These are phyloP conservation scores for Simmondsia chinensis DNA, from an alignment of 148 eudicot genomes.

Conservation along the genomic window DNA sequence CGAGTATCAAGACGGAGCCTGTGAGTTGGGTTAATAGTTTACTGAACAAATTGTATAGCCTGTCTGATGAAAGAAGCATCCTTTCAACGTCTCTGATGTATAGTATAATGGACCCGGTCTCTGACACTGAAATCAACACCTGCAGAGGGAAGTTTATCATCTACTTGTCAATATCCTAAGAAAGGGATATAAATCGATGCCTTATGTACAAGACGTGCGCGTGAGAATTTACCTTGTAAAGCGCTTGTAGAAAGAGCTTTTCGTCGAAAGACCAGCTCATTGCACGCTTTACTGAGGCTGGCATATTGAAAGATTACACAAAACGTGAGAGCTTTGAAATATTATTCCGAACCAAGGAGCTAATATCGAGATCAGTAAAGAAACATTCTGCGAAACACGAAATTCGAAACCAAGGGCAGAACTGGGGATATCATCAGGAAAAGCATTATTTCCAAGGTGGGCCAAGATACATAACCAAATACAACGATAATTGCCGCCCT, in stretches of 20 bases:
- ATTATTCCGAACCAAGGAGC: no score
- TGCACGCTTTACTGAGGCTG: slow-evolving; percentile 40
- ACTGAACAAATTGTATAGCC: slow-evolving; percentile 51
- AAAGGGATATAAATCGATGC: no score
- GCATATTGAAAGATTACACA: slow-evolving; percentile 4
- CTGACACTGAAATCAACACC: slow-evolving; percentile 58
- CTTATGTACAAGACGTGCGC: no score
- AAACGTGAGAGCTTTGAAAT: no score
- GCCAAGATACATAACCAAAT: no score
- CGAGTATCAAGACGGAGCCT: slow-evolving; percentile 69
- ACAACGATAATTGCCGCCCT: no score
- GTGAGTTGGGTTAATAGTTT: slow-evolving; percentile 47
- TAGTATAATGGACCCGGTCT: slow-evolving; percentile 51
- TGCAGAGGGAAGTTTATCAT: slow-evolving; percentile 26
- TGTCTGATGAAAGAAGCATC: slow-evolving; percentile 52
- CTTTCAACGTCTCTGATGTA: slow-evolving; percentile 73
- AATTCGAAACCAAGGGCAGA: no score
- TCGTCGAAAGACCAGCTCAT: slow-evolving; percentile 71
- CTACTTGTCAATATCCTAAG: no score
- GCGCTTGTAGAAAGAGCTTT: slow-evolving; percentile 62
- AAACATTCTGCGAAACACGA: no score
- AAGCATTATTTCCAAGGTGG: no score
- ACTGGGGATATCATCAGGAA: no score
- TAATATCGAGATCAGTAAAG: no score
- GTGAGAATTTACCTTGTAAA: slow-evolving; percentile 79